phyloP scores from a whole-genome alignment of 495 filamentous ascomycete genomes.

The Lepraria neglecta region DNA sequence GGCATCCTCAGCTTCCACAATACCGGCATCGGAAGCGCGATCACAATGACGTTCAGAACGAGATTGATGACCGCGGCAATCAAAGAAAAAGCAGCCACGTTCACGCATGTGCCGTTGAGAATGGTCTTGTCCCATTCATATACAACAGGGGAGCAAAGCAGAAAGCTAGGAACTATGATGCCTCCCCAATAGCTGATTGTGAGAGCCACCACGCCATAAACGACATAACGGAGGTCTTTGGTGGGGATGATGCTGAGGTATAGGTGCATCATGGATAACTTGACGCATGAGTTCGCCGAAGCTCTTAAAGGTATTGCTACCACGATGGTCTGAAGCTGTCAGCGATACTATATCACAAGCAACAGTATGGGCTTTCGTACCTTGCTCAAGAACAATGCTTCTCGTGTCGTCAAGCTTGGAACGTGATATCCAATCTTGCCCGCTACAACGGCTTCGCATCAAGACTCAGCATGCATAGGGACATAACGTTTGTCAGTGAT shows the following conservation, averaged over 20 bases:
- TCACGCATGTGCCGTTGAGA: neutral
- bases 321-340: constrained; percentile 1
- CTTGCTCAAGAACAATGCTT: constrained; percentile 2
- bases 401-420: neutral
- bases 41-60: constrained; percentile 18
- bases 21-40: constrained; percentile 22
- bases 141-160: constrained; percentile 7
- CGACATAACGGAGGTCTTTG: constrained; percentile 1
- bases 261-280: constrained; percentile 13
- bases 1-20: constrained; percentile 26
- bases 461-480: neutral
- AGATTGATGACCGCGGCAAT: constrained; percentile 9
- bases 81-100: neutral
- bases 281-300: constrained; percentile 10
- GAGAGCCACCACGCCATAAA: constrained; percentile 11
- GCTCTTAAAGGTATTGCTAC: neutral
- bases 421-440: constrained; percentile 1
- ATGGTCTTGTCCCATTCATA: constrained; percentile 9
- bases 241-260: constrained; percentile 11
- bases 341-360: neutral
- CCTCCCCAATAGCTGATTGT: constrained; percentile 8
- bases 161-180: neutral
- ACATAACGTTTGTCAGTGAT: neutral
- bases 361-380: neutral
- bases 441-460: neutral